A percentile compares a stretch with the other conserved stretches of the same genome.
Conservation (phyloP, 2,329 filamentous ascomycete species). For the Fusarium sp. region DNA sequence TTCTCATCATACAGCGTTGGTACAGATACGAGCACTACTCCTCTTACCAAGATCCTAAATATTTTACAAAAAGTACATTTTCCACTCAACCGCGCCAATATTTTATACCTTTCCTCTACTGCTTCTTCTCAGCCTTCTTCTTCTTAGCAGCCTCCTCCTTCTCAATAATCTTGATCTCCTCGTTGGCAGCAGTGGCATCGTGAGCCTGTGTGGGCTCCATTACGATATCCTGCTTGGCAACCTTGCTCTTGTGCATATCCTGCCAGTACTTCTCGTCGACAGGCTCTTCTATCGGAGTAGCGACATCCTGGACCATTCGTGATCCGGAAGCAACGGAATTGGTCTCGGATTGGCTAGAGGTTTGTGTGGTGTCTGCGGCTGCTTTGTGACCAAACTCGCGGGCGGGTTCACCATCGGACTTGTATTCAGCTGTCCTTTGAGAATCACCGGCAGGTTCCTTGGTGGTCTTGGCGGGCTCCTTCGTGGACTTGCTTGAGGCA, state of each 20-base stretch:
- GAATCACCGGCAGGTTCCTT: neutral
- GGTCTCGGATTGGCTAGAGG: conserved; percentile 8
- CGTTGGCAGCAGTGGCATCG: conserved; percentile 51
- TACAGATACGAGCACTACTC: conserved; percentile 41
- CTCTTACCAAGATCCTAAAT: conserved; percentile 32
- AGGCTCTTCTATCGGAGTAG: conserved; percentile 28
- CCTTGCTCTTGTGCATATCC: conserved; percentile 21
- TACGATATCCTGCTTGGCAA: conserved; percentile 29
- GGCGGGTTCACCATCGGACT: neutral
- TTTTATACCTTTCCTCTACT: conserved; percentile 5
- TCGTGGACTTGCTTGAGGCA: neutral
- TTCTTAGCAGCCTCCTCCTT: conserved; percentile 33
- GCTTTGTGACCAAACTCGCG: too few relatives aligned
- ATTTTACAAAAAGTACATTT: conserved; percentile 44
- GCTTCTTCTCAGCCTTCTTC: conserved; percentile 33
- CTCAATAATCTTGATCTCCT: conserved; percentile 35
- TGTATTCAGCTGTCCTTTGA: neutral
- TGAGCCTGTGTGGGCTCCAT: conserved; percentile 34
- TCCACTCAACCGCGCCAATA: conserved; percentile 8
- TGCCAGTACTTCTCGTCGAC: conserved; percentile 20
- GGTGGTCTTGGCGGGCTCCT: neutral
- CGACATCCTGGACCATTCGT: conserved; percentile 28
- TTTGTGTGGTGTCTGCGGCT: neutral
- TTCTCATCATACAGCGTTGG: conserved; percentile 46
- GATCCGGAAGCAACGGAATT: conserved; percentile 3